phyloP scores from a whole-genome alignment of 1,139 yeast genomes.

The Candida buenavistaensis region DNA sequence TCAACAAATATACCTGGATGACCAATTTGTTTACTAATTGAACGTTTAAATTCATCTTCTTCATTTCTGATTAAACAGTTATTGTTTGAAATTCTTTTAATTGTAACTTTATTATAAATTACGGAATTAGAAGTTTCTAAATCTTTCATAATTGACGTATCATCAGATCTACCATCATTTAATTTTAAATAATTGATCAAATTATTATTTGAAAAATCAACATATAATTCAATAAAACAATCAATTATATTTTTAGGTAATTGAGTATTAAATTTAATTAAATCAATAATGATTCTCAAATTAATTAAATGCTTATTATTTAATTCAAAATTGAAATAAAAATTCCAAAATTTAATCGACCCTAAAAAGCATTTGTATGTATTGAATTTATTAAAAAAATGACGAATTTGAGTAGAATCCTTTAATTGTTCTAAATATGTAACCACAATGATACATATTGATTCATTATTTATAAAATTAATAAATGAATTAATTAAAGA shows the following conservation, averaged over 20 bases:
- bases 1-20: constrained; percentile 59
- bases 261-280: constrained; percentile 41
- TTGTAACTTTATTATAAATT: constrained; percentile 24
- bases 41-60: constrained; percentile 32
- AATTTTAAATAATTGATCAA: constrained; percentile 16
- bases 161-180: constrained; percentile 18
- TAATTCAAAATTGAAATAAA: constrained; percentile 54
- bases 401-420: constrained; percentile 11
- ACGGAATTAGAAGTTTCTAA: constrained; percentile 29
- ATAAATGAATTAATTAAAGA: constrained; percentile 15
- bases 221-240: constrained; percentile 25
- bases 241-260: constrained; percentile 52
- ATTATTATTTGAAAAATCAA: constrained; percentile 28
- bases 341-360: constrained; percentile 56
- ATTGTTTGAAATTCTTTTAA: constrained; percentile 21
- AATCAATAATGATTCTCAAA: constrained; percentile 41
- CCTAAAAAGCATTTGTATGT: constrained; percentile 34
- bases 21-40: constrained; percentile 48
- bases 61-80: neutral
- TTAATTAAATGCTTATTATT: constrained; percentile 41
- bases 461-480: constrained; percentile 29
- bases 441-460: constrained; percentile 27
- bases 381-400: constrained; percentile 41
- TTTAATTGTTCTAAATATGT: constrained; percentile 19
- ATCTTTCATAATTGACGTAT: constrained; percentile 24